Conservation (phyloP, 108 stramenopile species). For the Aureococcus anophagefferens region DNA sequence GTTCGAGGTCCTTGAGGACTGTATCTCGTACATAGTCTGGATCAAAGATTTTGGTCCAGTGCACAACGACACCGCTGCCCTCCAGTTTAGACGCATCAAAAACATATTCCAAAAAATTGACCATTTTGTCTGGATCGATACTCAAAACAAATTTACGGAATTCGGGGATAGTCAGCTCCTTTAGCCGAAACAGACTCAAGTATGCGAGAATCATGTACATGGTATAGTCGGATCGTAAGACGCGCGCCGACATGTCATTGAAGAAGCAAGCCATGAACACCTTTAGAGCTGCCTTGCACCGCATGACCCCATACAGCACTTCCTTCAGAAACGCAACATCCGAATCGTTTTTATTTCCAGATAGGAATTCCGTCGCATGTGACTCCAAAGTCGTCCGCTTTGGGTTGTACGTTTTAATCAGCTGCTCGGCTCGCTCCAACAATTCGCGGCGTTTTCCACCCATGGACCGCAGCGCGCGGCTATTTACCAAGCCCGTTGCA, state of each 20-base stretch:
- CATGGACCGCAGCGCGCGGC: too few relatives aligned
- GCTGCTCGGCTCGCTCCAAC: not conserved
- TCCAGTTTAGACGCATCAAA: slow-evolving; percentile 21
- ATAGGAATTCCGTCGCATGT: not conserved
- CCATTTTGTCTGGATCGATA: slow-evolving; percentile 45
- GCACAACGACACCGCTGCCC: slow-evolving; percentile 1
- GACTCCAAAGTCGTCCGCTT: not conserved
- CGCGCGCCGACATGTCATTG: slow-evolving; percentile 30
- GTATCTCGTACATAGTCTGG: slow-evolving; percentile 1
- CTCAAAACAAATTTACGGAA: slow-evolving; percentile 20
- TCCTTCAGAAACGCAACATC: slow-evolving; percentile 3
- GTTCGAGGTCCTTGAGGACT: not conserved
- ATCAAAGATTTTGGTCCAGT: slow-evolving; percentile 19
- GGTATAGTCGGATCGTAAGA: slow-evolving; percentile 37
- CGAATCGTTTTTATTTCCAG: not conserved
- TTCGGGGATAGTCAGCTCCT: slow-evolving; percentile 37
- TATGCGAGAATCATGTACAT: slow-evolving; percentile 47
- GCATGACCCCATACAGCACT: not conserved
- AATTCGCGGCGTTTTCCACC: not conserved
- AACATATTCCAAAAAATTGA: slow-evolving; percentile 28
- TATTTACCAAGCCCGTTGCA: too few relatives aligned
- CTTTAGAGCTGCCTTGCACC: not conserved
- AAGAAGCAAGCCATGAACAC: slow-evolving; percentile 21
- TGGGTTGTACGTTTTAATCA: not conserved
- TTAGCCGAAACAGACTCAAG: slow-evolving; percentile 41